A percentile compares a stretch with the other conserved stretches of the same genome.
Conservation (phyloP, 1,139 yeast species). For the Zygosaccharomyces pseudobailii region DNA sequence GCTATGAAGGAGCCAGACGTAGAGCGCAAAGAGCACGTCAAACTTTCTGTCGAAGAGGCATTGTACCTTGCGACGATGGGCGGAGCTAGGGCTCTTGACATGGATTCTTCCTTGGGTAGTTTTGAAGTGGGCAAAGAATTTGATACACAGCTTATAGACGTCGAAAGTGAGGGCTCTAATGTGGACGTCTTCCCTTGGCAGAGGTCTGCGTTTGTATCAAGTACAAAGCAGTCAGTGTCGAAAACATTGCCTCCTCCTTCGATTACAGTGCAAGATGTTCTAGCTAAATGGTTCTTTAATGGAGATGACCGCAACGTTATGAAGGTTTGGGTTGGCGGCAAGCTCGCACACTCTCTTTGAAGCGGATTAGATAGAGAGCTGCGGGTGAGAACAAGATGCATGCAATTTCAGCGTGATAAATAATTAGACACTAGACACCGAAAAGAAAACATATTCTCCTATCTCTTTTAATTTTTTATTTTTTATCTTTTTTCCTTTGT, state of each 20-base stretch:
- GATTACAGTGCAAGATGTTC: conserved; percentile 42
- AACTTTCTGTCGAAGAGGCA: conserved; percentile 64
- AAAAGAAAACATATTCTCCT: background rate
- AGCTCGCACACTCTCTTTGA: conserved; percentile 26
- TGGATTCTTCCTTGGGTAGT: conserved; percentile 58
- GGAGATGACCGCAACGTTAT: conserved; percentile 90
- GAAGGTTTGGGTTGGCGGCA: conserved; percentile 81
- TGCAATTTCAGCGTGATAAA: background rate
- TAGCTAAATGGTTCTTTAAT: conserved; percentile 89
- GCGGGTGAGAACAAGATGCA: background rate
- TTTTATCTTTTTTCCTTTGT: conserved; percentile 8
- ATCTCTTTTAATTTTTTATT: background rate
- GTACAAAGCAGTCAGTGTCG: background rate
- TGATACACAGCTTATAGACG: conserved; percentile 77
- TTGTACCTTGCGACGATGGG: conserved; percentile 82
- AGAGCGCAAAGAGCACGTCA: conserved; percentile 37
- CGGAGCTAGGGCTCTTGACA: conserved; percentile 74
- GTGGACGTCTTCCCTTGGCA: conserved; percentile 80
- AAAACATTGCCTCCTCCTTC: conserved; percentile 6
- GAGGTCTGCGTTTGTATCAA: conserved; percentile 3
- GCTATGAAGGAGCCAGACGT: conserved; percentile 51
- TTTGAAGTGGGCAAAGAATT: conserved; percentile 74
- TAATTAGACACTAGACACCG: background rate
- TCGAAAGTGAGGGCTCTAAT: conserved; percentile 47
- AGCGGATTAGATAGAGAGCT: background rate